These are phyloP conservation scores for Pythium volutum DNA, from an alignment of 352 stramenopile species.

Conservation along the genomic window DNA sequence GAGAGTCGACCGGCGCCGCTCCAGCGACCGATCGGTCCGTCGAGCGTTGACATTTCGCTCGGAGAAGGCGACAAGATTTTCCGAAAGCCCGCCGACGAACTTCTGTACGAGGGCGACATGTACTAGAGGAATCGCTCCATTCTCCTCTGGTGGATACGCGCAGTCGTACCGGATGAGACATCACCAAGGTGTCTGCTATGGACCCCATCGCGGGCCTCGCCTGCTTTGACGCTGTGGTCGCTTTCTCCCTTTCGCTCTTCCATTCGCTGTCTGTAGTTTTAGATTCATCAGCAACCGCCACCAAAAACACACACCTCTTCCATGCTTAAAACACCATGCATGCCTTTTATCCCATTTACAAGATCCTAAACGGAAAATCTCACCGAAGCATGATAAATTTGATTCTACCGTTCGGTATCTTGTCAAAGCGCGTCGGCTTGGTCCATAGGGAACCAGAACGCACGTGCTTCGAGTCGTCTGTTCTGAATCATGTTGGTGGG, in stretches of 20 bases:
- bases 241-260: neutral
- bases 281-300: slow-evolving; percentile 22
- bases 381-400: too few relatives aligned
- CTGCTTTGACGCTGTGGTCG: neutral
- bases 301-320: neutral
- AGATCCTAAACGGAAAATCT: too few relatives aligned
- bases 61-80: slow-evolving; percentile 89
- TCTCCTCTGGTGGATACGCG: slow-evolving; percentile 15
- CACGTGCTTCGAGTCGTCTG: too few relatives aligned
- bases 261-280: slow-evolving; percentile 32
- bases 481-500: too few relatives aligned
- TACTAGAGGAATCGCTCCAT: slow-evolving; percentile 42
- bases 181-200: neutral
- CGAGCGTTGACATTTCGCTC: slow-evolving; percentile 74
- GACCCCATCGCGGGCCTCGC: too few relatives aligned
- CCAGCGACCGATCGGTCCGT: slow-evolving; percentile 61
- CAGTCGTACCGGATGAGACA: slow-evolving; percentile 1
- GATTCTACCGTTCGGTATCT: too few relatives aligned
- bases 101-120: slow-evolving; percentile 89
- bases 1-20: slow-evolving; percentile 64
- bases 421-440: too few relatives aligned
- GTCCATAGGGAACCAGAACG: too few relatives aligned
- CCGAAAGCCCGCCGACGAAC: slow-evolving; percentile 74
- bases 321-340: neutral
- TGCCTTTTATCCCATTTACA: slow-evolving; percentile 1